Percentiles rank a stretch among this genome's conserved stretches.
Evolutionary conservation across 2,329 filamentous ascomycete genomes (phyloP).

Genomic region (Ophiostoma pallidulum): DNA sequence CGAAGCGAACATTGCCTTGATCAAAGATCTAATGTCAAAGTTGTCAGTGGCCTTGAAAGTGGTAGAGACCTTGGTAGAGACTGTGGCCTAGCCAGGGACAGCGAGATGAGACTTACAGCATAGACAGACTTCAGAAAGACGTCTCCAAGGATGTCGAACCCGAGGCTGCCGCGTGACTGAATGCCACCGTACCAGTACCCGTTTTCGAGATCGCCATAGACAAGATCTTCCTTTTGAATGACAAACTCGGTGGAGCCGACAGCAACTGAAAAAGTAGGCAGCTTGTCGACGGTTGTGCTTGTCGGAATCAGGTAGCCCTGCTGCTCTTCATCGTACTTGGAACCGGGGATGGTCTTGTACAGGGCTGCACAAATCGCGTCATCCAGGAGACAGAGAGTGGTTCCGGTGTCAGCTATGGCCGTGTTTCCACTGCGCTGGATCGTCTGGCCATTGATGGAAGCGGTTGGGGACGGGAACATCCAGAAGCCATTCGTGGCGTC

Average conservation of each 20-base stretch:
- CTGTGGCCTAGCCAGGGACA: no score
- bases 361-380: conserved; percentile 52
- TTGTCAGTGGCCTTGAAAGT: not conserved
- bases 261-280: conserved; percentile 54
- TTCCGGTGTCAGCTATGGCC: conserved; percentile 64
- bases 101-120: conserved; percentile 40
- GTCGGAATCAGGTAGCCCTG: conserved; percentile 58
- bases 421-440: conserved; percentile 45
- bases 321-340: conserved; percentile 42
- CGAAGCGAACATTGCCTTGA: conserved; percentile 49
- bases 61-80: no score
- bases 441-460: conserved; percentile 46
- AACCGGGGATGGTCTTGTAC: conserved; percentile 54
- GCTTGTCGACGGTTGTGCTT: conserved; percentile 36
- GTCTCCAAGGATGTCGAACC: conserved; percentile 56
- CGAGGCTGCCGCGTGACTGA: conserved; percentile 49
- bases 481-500: conserved; percentile 60
- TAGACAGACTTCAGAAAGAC: conserved; percentile 57
- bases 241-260: conserved; percentile 52
- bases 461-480: conserved; percentile 50
- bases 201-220: conserved; percentile 45
- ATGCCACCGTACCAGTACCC: conserved; percentile 55
- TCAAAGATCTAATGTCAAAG: conserved; percentile 48
- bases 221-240: conserved; percentile 54
- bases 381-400: conserved; percentile 55